A percentile compares a stretch with the other conserved stretches of the same genome.
These are phyloP conservation scores for Annulohypoxylon truncatum DNA, from an alignment of 2,329 filamentous ascomycete genomes.

Conservation along the genomic window DNA sequence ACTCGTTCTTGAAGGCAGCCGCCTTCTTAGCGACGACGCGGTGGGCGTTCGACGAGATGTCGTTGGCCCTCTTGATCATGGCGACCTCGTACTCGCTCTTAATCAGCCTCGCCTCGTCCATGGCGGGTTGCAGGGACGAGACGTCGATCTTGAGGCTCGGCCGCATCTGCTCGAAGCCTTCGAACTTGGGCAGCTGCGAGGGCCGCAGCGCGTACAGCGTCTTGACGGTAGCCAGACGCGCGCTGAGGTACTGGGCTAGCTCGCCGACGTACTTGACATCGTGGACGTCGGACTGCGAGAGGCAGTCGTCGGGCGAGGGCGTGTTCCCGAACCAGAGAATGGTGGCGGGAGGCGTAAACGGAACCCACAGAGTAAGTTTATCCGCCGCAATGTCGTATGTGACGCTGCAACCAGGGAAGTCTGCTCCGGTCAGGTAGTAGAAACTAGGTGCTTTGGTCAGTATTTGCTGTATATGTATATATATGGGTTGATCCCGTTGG, in stretches of 20 bases:
- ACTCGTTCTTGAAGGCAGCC: constrained; percentile 75
- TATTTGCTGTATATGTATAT: neutral
- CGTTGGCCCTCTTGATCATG: constrained; percentile 83
- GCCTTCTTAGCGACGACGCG: constrained; percentile 75
- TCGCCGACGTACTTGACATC: constrained; percentile 69
- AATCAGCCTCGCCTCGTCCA: constrained; percentile 82
- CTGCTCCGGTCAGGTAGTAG: constrained; percentile 67
- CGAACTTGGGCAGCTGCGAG: constrained; percentile 56
- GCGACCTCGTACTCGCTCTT: constrained; percentile 90
- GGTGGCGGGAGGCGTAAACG: constrained; percentile 70
- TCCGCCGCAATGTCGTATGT: constrained; percentile 71
- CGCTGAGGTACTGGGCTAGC: constrained; percentile 62
- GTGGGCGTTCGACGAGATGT: constrained; percentile 82
- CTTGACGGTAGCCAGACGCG: constrained; percentile 56
- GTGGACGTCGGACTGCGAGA: constrained; percentile 74
- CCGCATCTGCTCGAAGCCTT: constrained; percentile 45
- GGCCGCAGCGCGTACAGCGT: constrained; percentile 60
- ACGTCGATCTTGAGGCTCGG: constrained; percentile 58
- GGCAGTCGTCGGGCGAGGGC: constrained; percentile 70
- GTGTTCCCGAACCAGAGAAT: constrained; percentile 73
- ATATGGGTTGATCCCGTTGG: neutral
- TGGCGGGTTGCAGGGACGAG: constrained; percentile 71
- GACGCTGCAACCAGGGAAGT: constrained; percentile 65
- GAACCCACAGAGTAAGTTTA: constrained; percentile 77
- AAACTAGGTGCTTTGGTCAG: constrained; percentile 57